phyloP scores from a whole-genome alignment of 2,329 filamentous ascomycete genomes.

The Penicillium sp. region DNA sequence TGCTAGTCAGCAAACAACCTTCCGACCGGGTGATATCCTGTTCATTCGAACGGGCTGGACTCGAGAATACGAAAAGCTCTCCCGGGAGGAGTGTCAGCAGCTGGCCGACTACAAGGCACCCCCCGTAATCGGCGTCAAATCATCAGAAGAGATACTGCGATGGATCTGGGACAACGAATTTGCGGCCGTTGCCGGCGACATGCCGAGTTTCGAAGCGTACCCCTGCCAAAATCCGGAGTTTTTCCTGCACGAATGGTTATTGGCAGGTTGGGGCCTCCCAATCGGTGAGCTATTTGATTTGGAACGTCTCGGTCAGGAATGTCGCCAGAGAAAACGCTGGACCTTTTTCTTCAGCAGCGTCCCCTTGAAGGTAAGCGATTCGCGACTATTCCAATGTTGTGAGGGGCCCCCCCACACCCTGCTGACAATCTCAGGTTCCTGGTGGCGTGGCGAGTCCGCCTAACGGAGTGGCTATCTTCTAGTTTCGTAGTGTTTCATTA shows the following conservation, averaged over 20 bases:
- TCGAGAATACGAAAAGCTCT: slow-evolving; percentile 42
- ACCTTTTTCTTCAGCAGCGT: slow-evolving; percentile 51
- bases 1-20: slow-evolving; percentile 42
- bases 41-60: slow-evolving; percentile 56
- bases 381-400: neutral
- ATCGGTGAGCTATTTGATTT: slow-evolving; percentile 49
- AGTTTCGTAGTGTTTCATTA: neutral
- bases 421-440: slow-evolving; percentile 33
- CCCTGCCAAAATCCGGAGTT: slow-evolving; percentile 31
- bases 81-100: slow-evolving; percentile 37
- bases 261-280: slow-evolving; percentile 50
- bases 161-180: slow-evolving; percentile 61
- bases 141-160: slow-evolving; percentile 48
- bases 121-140: slow-evolving; percentile 48
- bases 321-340: slow-evolving; percentile 37
- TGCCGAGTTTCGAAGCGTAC: slow-evolving; percentile 53
- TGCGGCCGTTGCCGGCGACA: slow-evolving; percentile 57
- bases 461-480: slow-evolving; percentile 47
- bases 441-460: slow-evolving; percentile 48
- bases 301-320: slow-evolving; percentile 40
- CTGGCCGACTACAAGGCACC: slow-evolving; percentile 32
- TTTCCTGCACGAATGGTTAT: slow-evolving; percentile 34
- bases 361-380: slow-evolving; percentile 42
- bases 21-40: slow-evolving; percentile 55
- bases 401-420: no score